These are phyloP conservation scores for Suaeda aralocaspica DNA, from an alignment of 148 eudicot species.

Conservation along the genomic window DNA sequence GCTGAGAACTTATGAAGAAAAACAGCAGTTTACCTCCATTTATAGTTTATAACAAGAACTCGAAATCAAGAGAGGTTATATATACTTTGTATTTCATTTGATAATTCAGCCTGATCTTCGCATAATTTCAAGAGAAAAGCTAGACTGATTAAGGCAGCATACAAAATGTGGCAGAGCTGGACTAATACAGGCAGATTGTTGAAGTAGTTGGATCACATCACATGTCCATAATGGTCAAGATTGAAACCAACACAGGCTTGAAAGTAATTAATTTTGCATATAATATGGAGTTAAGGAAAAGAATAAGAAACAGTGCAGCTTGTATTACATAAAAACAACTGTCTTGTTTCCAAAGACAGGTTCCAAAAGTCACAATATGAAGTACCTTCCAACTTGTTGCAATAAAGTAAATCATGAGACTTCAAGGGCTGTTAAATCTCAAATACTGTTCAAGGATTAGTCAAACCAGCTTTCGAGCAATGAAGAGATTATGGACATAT, in stretches of 20 bases:
- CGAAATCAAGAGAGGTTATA: neutral
- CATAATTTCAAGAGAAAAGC: neutral
- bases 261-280: neutral
- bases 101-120: neutral
- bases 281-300: neutral
- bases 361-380: neutral
- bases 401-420: too few species aligned
- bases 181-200: too few species aligned
- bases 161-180: neutral
- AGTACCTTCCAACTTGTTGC: too few species aligned
- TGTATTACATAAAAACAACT: neutral
- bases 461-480: too few species aligned
- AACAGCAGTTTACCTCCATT: conserved; percentile 12
- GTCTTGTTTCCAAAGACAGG: neutral
- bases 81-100: too few species aligned
- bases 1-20: conserved; percentile 38
- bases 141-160: neutral
- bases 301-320: neutral
- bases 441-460: too few species aligned
- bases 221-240: conserved; percentile 4
- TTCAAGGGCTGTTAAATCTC: too few species aligned
- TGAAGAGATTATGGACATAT: too few species aligned
- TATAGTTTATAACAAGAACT: neutral
- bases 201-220: too few species aligned
- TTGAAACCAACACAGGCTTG: neutral